Base-by-base conservation (phyloP, 257 asterid genomes). In the Nicotiana tomentosiformis region DNA sequence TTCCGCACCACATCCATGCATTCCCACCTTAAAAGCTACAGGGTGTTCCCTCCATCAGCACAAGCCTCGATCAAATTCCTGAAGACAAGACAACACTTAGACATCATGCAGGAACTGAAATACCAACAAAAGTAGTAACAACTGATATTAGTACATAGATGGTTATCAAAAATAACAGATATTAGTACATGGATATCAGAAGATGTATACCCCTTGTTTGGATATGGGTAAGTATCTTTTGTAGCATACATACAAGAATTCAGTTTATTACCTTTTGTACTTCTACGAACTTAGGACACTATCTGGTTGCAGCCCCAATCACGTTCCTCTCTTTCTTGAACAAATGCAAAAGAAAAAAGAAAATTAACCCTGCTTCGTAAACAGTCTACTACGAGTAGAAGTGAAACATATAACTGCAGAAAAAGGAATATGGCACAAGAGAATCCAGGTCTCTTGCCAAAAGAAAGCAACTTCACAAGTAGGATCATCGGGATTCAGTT, bases 1-100 rank as follows among this genome's bases (percentile, higher is more conserved):
- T 82, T 89, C 90, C 85, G 94, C 85, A 87, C 87, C 86, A 91
- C 92, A 92, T 90, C 95, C 96, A 91, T 89, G 92, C 94, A 92
- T 91, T 83, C 89, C 95, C 72, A 81, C 86, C 85, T 86, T 84
- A 83, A 83, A 69, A 84, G 87, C 90, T 87, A 88, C 77, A 55
- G 57, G 82, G 87, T 79, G 82, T 84, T 86, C 82, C 83, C 82
- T 67, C 92, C 93, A 91, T 92, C 53, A 84, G 82, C 83, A 78
- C 83, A 84, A 82, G 83, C 86, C 80, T 82, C 56, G 82, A 82
- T 77, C 80, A 81, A 84, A 87, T 76, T 85, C 91, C 90, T 82
- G 82, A 55, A 55, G 85, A 39, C 82, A 82, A 80, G 74, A 46
- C 18, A 85, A 82, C 66, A 30, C 76, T 78, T 23, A n/a, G 29